A percentile compares a stretch with the other conserved stretches of the same genome.
Conservation (phyloP, 805 yeast species). For the Starmerella floricola region DNA sequence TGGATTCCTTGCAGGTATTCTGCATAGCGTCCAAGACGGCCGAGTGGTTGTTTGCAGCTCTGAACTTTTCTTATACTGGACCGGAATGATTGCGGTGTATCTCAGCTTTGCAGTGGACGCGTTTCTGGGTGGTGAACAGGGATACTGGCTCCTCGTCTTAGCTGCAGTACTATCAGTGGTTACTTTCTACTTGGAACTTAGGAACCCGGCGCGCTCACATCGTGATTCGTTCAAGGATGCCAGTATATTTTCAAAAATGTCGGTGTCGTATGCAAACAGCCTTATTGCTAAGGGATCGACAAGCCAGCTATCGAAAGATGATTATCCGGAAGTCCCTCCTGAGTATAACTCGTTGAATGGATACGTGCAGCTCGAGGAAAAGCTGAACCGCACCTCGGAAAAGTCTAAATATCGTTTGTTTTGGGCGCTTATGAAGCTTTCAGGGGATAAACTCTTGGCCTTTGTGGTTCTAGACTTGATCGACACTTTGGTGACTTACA, state of each 20-base stretch:
- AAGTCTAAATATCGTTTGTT: constrained; percentile 15
- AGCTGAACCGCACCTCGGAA: constrained; percentile 3
- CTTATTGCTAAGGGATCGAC: constrained; percentile 14
- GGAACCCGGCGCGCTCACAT: constrained; percentile 4
- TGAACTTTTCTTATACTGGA: constrained; percentile 23
- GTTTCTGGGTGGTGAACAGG: constrained; percentile 1
- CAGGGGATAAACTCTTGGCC: constrained; percentile 3
- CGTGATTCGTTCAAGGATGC: constrained; percentile 13
- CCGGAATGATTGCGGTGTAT: constrained; percentile 12
- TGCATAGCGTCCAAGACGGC: constrained; percentile 22
- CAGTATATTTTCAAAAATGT: constrained; percentile 19
- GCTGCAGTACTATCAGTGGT: constrained; percentile 5
- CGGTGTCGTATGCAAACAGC: constrained; percentile 16
- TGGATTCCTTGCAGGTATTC: constrained; percentile 10
- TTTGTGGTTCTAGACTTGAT: constrained; percentile 12
- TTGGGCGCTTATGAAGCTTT: constrained; percentile 6
- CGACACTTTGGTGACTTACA: constrained; percentile 12
- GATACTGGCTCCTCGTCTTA: too few species aligned
- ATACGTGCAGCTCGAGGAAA: constrained; percentile 9
- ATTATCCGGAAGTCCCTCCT: constrained; percentile 20
- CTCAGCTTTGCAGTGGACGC: constrained; percentile 16
- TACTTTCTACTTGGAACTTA: constrained; percentile 10
- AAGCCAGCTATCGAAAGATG: constrained; percentile 13
- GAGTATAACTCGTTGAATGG: constrained; percentile 18
- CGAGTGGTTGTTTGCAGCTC: constrained; percentile 20